phyloP scores from a whole-genome alignment of 2,329 filamentous ascomycete genomes.

The Kalaharituber pfeilii region DNA sequence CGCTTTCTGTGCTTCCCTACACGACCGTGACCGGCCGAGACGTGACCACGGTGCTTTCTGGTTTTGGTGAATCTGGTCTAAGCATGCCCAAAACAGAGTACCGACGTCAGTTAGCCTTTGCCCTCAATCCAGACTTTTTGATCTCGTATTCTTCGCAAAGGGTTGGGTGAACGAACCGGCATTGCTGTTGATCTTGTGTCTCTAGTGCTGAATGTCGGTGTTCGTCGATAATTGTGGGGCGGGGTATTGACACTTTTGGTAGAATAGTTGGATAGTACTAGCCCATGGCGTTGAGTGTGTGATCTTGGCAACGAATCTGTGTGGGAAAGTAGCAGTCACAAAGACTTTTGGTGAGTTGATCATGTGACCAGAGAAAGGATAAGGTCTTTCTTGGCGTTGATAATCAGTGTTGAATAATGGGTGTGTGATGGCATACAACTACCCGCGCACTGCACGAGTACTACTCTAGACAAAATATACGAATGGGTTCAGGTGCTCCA shows the following conservation, averaged over 20 bases:
- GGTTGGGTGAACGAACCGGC: background rate
- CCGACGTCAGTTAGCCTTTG: background rate
- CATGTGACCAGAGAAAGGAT: too few species aligned
- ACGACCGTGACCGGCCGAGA: slow-evolving; percentile 95
- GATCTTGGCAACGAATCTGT: background rate
- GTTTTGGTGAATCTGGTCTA: slow-evolving; percentile 23
- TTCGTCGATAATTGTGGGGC: background rate
- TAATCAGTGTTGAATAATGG: too few species aligned
- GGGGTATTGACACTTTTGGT: background rate
- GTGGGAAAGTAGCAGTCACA: background rate
- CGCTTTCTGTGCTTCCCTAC: slow-evolving; percentile 98
- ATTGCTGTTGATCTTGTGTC: slow-evolving; percentile 1
- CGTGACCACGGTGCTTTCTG: slow-evolving; percentile 59
- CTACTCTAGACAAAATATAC: too few species aligned
- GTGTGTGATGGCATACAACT: too few species aligned
- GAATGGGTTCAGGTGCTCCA: too few species aligned
- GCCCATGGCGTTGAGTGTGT: background rate
- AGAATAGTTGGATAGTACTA: background rate
- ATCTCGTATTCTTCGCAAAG: background rate
- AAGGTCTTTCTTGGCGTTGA: too few species aligned
- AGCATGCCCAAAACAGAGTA: background rate
- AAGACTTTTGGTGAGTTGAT: too few species aligned
- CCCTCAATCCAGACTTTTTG: background rate
- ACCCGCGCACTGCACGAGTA: too few species aligned
- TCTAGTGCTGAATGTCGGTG: background rate